Percentiles rank a stretch among this genome's conserved stretches.
Evolutionary conservation across 1,284 basidiomycete genomes (phyloP).

Genomic region (Ceratobasidium sp.): DNA sequence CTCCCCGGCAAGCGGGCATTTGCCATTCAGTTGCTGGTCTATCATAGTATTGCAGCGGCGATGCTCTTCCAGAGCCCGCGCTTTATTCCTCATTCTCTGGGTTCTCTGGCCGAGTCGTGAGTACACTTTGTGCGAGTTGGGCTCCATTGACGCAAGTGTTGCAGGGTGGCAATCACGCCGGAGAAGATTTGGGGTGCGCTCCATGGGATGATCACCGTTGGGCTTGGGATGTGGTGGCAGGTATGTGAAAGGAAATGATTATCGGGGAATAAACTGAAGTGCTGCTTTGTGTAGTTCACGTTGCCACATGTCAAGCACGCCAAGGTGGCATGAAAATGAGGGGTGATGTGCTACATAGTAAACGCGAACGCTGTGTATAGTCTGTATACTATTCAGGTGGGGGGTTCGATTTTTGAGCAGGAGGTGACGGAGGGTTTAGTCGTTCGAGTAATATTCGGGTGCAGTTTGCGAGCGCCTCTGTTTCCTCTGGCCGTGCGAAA

Average conservation of each 20-base stretch:
- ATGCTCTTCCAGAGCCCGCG: constrained; percentile 80
- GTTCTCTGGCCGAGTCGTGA: constrained; percentile 67
- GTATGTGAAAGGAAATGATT: constrained; percentile 17
- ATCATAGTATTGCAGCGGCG: constrained; percentile 80
- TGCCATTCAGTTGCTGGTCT: constrained; percentile 79
- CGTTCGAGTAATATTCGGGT: constrained; percentile 78
- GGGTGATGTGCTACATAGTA: not conserved
- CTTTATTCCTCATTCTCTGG: constrained; percentile 80
- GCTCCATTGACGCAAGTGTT: not conserved
- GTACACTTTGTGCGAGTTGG: not conserved
- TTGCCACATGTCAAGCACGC: constrained; percentile 16
- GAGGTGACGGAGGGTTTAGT: constrained; percentile 4
- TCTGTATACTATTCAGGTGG: constrained; percentile 27
- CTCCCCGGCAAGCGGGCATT: constrained; percentile 85
- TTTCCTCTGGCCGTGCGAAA: constrained; percentile 82
- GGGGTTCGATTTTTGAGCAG: constrained; percentile 1
- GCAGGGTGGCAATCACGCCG: constrained; percentile 48
- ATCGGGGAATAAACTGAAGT: not conserved
- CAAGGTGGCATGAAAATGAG: constrained; percentile 32
- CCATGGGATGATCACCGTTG: constrained; percentile 50
- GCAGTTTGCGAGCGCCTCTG: constrained; percentile 77
- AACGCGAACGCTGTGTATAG: constrained; percentile 8
- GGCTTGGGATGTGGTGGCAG: constrained; percentile 53
- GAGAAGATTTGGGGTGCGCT: constrained; percentile 50
- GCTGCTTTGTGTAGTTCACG: constrained; percentile 9